Conservation (phyloP, 805 yeast genomes). For the Candida morakotiae region DNA sequence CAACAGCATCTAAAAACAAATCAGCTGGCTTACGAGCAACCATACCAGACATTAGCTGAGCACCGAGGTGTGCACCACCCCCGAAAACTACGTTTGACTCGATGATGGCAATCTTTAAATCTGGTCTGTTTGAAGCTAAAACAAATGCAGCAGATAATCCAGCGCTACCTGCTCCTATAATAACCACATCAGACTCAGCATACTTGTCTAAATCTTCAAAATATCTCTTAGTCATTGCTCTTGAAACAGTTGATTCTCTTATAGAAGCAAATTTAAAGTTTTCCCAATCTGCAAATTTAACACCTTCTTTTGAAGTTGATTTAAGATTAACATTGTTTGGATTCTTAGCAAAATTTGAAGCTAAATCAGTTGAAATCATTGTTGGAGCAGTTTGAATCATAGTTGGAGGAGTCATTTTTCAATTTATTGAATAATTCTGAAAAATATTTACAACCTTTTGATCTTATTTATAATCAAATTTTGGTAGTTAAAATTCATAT, state of each 20-base stretch:
- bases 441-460: too few relatives aligned
- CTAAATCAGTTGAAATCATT: slow-evolving; percentile 3
- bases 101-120: slow-evolving; percentile 65
- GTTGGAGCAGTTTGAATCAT: slow-evolving; percentile 18
- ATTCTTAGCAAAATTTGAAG: slow-evolving; percentile 8
- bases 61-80: slow-evolving; percentile 79
- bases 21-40: slow-evolving; percentile 79
- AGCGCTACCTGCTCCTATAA: slow-evolving; percentile 76
- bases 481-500: too few relatives aligned
- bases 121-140: slow-evolving; percentile 71
- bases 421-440: not conserved
- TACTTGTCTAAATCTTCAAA: slow-evolving; percentile 69
- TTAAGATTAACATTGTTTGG: slow-evolving; percentile 10
- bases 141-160: slow-evolving; percentile 75
- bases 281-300: slow-evolving; percentile 57
- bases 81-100: slow-evolving; percentile 77
- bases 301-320: slow-evolving; percentile 18
- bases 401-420: slow-evolving; percentile 32
- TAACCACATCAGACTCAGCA: slow-evolving; percentile 71
- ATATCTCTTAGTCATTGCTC: slow-evolving; percentile 77
- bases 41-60: slow-evolving; percentile 75
- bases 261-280: slow-evolving; percentile 66
- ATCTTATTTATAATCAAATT: too few relatives aligned
- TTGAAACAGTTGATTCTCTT: slow-evolving; percentile 72
- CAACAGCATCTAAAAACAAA: slow-evolving; percentile 58